Base-by-base conservation (phyloP, 176 grass and related monocot species). In the Alopecurus myosuroides region DNA sequence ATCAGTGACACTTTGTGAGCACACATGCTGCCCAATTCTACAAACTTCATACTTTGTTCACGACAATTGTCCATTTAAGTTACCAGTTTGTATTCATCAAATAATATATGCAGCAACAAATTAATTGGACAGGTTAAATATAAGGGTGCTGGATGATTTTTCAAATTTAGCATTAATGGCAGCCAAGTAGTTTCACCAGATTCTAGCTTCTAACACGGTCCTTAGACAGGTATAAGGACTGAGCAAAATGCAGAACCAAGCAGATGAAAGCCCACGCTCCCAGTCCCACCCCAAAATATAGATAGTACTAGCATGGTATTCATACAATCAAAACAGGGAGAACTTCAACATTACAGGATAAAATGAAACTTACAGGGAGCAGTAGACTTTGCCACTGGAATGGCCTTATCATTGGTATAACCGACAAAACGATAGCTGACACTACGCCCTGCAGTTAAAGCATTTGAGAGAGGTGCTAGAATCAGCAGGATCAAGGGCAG, bases 301-400 rank as follows among this genome's bases (percentile, higher is more conserved):
- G 40, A 73, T 73, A 46, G 76, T 86, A 72, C 11, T 46, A 74
- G 71, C 56, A 53, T n/a, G 51, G 25, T 90, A 50, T 86, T 45
- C 37, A 14, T 40, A 70, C 78, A 57, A 49, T 40, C 18, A 65
- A 18, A 20, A 56, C 9, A 74, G 48, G 70, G 83, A 40, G 71
- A 92, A 82, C 71, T 64, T 82, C 25, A 61, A 69, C 15, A 68
- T 65, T 80, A 31, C 26, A 70, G 45, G 41, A 82, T 73, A 41
- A 41, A 40, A 56, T 60, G 56, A 79, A 82, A 94, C 92, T 96
- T 86, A 98, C 97, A 23, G 97, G 97, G 92, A 98, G 97, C 72
- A 98, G 82, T 77, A 98, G 94, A 86, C 97, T 94, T 83, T 98
- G 97, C 97, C 97, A 98, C 63, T 96, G 91, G 86, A 98, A 98